Evolutionary conservation across 2,329 filamentous ascomycete species (phyloP).

Genomic region (Neodidymelliopsis sp.): DNA sequence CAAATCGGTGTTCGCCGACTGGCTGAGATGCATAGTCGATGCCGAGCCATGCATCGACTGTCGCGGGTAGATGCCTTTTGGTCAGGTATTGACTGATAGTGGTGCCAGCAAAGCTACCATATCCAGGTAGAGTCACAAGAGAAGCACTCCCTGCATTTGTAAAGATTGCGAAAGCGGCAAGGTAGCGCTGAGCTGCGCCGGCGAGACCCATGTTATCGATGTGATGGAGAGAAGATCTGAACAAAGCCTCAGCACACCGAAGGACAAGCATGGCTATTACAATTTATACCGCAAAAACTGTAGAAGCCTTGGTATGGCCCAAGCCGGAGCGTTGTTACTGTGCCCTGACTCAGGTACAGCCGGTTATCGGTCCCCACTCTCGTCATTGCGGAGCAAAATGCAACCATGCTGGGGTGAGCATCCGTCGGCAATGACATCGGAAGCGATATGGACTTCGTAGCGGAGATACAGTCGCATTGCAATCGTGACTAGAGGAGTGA

Average conservation of each 20-base stretch:
- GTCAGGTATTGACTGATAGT: conserved; percentile 47
- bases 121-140: conserved; percentile 42
- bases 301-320: conserved; percentile 6
- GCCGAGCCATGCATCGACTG: conserved; percentile 57
- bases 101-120: conserved; percentile 51
- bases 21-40: conserved; percentile 55
- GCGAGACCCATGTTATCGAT: conserved; percentile 13
- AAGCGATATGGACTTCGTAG: conserved; percentile 6
- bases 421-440: conserved; percentile 18
- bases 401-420: conserved; percentile 1
- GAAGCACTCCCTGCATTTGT: conserved; percentile 4
- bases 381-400: conserved; percentile 17
- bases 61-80: conserved; percentile 41
- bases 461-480: background rate
- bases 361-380: conserved; percentile 16
- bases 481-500: background rate
- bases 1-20: conserved; percentile 50
- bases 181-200: conserved; percentile 7
- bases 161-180: conserved; percentile 10
- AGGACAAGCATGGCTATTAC: conserved; percentile 1
- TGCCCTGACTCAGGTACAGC: conserved; percentile 7
- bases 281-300: conserved; percentile 3
- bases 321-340: background rate
- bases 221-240: background rate
- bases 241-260: background rate